phyloP scores from a whole-genome alignment of 2,329 filamentous ascomycete species.

The Byssochlamys sp. region DNA sequence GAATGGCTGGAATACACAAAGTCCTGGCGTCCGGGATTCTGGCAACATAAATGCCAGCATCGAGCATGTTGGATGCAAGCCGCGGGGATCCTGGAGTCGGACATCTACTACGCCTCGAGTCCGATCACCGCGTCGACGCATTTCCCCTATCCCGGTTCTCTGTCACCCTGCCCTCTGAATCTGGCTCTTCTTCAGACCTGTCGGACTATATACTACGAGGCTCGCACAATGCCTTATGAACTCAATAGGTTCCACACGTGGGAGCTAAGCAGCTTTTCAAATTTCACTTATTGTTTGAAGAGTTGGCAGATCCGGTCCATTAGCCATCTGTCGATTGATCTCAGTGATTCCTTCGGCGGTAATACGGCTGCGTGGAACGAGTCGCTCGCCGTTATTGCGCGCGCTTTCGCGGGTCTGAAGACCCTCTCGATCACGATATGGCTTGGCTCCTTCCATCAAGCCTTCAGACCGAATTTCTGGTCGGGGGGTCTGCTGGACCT shows the following conservation, averaged over 20 bases:
- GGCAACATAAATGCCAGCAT: neutral
- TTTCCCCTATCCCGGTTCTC: neutral
- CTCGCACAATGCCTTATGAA: neutral
- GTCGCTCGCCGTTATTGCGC: neutral
- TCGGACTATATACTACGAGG: neutral
- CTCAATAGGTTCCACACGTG: neutral
- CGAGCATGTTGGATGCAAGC: neutral
- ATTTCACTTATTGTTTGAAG: neutral
- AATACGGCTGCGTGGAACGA: neutral
- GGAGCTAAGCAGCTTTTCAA: neutral
- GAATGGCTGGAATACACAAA: neutral
- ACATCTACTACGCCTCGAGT: neutral
- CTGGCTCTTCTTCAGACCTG: neutral
- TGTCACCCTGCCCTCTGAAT: neutral
- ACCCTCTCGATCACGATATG: neutral
- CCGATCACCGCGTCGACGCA: neutral
- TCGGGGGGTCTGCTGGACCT: neutral
- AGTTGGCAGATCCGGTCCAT: neutral
- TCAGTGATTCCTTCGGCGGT: neutral
- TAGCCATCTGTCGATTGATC: neutral
- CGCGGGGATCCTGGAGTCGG: neutral
- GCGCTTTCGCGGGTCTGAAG: neutral
- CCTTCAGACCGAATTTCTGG: neutral
- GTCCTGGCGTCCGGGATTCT: neutral
- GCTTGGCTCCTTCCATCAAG: neutral